These are phyloP conservation scores for Cutaneotrichosporon sp. DNA, from an alignment of 1,284 basidiomycete genomes.

Conservation along the genomic window DNA sequence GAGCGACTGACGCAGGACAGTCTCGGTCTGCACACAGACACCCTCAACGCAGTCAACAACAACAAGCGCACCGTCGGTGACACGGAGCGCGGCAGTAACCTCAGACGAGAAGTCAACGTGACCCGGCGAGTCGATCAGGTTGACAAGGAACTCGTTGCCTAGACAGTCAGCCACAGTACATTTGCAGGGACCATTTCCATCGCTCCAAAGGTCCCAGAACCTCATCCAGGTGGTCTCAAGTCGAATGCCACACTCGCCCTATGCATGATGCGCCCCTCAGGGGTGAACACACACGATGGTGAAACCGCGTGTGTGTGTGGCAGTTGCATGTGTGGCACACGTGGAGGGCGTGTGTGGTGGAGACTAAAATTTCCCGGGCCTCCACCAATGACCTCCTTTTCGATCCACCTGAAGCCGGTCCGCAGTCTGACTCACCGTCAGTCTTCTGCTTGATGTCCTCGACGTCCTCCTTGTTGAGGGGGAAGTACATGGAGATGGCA, in stretches of 20 bases:
- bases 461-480: slow-evolving; percentile 85
- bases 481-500: slow-evolving; percentile 99
- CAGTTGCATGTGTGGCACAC: neutral
- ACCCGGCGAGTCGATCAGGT: slow-evolving; percentile 98
- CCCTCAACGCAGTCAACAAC: slow-evolving; percentile 99
- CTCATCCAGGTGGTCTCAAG: no score
- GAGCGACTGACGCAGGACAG: slow-evolving; percentile 95
- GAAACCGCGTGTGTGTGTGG: neutral
- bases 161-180: slow-evolving; percentile 5
- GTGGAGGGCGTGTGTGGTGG: neutral
- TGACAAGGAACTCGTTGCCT: slow-evolving; percentile 98
- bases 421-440: slow-evolving; percentile 59
- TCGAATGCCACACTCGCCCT: no score
- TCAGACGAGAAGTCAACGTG: slow-evolving; percentile 99
- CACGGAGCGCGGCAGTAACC: slow-evolving; percentile 98
- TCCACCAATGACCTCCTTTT: neutral
- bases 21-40: slow-evolving; percentile 99
- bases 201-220: no score
- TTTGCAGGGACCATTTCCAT: neutral
- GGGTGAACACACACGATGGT: neutral
- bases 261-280: no score
- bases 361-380: slow-evolving; percentile 2
- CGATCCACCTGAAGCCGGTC: neutral
- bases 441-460: slow-evolving; percentile 87
- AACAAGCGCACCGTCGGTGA: slow-evolving; percentile 96